Percentiles rank a stretch among this genome's conserved stretches.
phyloP scores from a whole-genome alignment of 352 stramenopile species.

The Globisporangium uncinulatum region DNA sequence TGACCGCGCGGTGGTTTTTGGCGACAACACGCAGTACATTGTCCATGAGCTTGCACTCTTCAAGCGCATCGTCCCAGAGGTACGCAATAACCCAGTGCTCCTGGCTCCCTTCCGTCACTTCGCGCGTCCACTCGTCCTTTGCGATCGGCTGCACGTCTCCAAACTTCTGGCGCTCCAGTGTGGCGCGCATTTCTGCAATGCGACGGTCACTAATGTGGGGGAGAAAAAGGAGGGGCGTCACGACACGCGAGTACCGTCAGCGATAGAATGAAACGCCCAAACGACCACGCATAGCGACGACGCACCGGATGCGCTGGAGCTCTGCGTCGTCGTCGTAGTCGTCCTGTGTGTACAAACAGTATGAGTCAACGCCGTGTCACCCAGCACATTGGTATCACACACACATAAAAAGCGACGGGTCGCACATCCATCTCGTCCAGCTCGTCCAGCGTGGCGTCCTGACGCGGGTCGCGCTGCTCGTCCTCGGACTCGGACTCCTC shows the following conservation, averaged over 20 bases:
- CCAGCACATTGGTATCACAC: too few species aligned
- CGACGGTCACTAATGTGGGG: constrained; percentile 78
- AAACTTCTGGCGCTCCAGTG: constrained; percentile 81
- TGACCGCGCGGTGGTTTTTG: constrained; percentile 85
- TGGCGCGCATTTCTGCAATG: constrained; percentile 85
- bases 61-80: constrained; percentile 82
- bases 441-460: constrained; percentile 80
- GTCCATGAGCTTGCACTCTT: constrained; percentile 91
- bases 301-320: constrained; percentile 60
- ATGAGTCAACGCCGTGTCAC: too few species aligned
- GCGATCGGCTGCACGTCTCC: constrained; percentile 87
- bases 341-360: constrained; percentile 30
- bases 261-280: too few species aligned
- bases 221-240: not conserved
- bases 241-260: too few species aligned
- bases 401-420: too few species aligned
- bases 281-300: too few species aligned
- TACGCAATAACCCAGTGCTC: constrained; percentile 88
- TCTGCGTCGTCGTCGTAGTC: constrained; percentile 84
- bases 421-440: constrained; percentile 78
- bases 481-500: constrained; percentile 69
- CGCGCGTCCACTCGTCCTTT: constrained; percentile 91
- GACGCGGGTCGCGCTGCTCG: constrained; percentile 63
- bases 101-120: constrained; percentile 89
- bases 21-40: constrained; percentile 79